Base-by-base conservation (phyloP, 805 yeast genomes). In the Zygosaccharomyces pseudorouxii region DNA sequence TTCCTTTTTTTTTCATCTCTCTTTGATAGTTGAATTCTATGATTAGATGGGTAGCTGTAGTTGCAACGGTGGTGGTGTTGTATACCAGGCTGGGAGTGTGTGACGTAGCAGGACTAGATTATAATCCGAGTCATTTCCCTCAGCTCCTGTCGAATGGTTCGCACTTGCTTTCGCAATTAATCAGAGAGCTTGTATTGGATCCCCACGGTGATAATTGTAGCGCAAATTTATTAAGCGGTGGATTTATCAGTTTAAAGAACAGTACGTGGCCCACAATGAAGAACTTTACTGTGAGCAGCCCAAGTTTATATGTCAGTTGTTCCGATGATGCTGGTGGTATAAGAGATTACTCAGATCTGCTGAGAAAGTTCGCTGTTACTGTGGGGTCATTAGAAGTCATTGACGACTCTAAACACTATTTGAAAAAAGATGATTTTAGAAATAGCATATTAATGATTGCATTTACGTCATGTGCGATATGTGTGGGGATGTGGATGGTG, bases 401-500 rank as follows among this genome's bases (percentile, higher is more conserved):
- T 7, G 42, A 51, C 23, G 49, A 51, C 36, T 31, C 49, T 27
- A 27, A 38, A 0, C 22, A 37, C 3, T 41, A 53, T 23, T 39
- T 59, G 18, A 35, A 51, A 3, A 68, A 62, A 47, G 77, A 74
- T 47, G 49, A 56, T 1, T 75, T 74, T 46, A 51, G 57, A 3
- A 61, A 65, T 20, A 70, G 78, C 12, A 69, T 72, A 39, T 62
- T 74, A 2, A 62, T 74, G 37, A 65, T 81, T 3, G 65, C 77
- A 38, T 81, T 79, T 64, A 75, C 76, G n/a, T 59, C 76, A 3
- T 72, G 79, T 47, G 79, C 82, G 0, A 70, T 78, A 16, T 79
- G 80, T 51, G 78, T 80, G 5, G 75, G 83, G 12, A 71, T 82
- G 23, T 87, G 95, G 95, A 79, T 86, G 80, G 69, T 87, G 22